Conservation (phyloP, 345 rosid species). For the Populus ilicifolia region DNA sequence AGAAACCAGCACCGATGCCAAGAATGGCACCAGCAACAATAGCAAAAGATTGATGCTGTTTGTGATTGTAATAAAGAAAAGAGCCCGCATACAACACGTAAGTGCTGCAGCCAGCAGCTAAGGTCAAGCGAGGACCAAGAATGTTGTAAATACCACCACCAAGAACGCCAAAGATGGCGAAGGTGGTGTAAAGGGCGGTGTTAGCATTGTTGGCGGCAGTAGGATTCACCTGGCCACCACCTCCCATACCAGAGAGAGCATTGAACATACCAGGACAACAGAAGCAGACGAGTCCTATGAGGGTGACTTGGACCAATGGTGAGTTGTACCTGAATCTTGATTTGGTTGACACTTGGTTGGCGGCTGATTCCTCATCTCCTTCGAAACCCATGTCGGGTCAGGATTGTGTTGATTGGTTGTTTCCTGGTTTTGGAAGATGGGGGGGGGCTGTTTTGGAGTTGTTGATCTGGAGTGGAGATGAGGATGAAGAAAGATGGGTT, state of each 20-base stretch:
- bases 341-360: constrained; percentile 2
- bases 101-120: constrained; percentile 70
- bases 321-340: constrained; percentile 61
- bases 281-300: constrained; percentile 86
- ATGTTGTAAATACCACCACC: constrained; percentile 69
- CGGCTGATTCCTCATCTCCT: constrained; percentile 25
- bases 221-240: constrained; percentile 76
- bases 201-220: constrained; percentile 83
- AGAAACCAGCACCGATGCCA: constrained; percentile 83
- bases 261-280: constrained; percentile 98
- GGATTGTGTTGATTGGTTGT: neutral
- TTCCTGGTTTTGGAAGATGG: neutral
- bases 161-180: constrained; percentile 53
- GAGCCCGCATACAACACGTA: constrained; percentile 65
- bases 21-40: constrained; percentile 58
- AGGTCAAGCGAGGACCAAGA: constrained; percentile 55
- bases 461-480: neutral
- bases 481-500: neutral
- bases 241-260: constrained; percentile 96
- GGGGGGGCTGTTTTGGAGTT: neutral
- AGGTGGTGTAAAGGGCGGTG: constrained; percentile 68
- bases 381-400: constrained; percentile 24
- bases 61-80: constrained; percentile 61
- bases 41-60: constrained; percentile 43
- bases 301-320: constrained; percentile 59